phyloP scores from a whole-genome alignment of 2,329 filamentous ascomycete genomes.

The Colletotrichum sp. region DNA sequence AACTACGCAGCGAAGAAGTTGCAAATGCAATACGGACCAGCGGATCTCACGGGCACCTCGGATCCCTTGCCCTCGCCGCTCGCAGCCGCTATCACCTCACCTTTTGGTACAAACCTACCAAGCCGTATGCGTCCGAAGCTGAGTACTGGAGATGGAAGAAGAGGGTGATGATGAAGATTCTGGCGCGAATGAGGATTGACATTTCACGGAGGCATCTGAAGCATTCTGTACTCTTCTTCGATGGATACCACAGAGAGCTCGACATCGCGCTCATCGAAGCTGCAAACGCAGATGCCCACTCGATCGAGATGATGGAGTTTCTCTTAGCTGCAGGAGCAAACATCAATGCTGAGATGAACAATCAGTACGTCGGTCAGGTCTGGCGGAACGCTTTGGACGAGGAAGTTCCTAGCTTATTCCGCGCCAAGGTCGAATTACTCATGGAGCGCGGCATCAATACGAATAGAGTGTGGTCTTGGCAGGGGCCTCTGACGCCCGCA shows the following conservation, averaged over 20 bases:
- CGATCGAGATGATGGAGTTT: neutral
- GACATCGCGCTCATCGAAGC: neutral
- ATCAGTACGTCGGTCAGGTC: neutral
- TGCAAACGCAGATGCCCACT: neutral
- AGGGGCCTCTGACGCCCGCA: neutral
- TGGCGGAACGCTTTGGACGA: neutral
- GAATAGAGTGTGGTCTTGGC: neutral
- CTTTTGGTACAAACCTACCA: neutral
- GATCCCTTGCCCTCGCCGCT: neutral
- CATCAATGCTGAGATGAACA: neutral
- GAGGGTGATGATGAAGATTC: neutral
- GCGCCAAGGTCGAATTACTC: neutral
- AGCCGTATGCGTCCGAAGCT: neutral
- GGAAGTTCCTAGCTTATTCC: neutral
- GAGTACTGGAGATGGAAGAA: neutral
- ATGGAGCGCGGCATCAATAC: neutral
- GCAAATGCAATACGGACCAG: accelerated
- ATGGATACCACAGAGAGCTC: neutral
- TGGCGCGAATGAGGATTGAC: neutral
- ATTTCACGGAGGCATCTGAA: neutral
- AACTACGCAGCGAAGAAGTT: accelerated
- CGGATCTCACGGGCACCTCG: neutral
- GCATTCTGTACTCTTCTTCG: neutral
- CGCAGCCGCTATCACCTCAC: neutral
- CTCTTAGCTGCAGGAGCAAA: neutral